Evolutionary conservation across 306 rosid genomes (phyloP), one percentile per base, ranked within the genome.

Genomic region (Vigna reflexopilosa): DNA sequence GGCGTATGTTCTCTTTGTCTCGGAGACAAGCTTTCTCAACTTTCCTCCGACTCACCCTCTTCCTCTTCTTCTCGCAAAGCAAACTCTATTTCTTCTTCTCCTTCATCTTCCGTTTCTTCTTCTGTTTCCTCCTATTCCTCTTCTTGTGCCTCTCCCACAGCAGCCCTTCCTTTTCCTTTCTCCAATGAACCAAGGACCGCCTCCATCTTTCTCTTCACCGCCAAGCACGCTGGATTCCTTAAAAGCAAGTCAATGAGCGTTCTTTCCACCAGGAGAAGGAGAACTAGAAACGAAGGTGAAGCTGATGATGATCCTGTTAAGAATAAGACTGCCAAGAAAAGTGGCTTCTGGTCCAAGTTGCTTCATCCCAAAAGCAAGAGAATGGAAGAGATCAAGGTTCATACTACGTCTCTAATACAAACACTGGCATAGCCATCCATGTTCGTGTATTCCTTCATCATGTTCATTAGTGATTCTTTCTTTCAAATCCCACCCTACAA

Each of bases 1-100:
- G 99, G 99, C 0, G 97, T 95, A 0, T 95, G 98, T 84, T 87
- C 98, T 7, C 67, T 95, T 64, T 95, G 98, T 68, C 81, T 95
- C 72, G 74, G 28, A 8, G 86, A 92, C 17, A 94, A 74, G 42
- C 93, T 94, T 38, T 9, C 78, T n/a, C 86, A 83, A 10, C 50
- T 91, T 14, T 2, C 66, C 0, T 52, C 10, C 5, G 1, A 59
- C 0, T 50, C 51, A 0, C 16, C 84, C 6, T 4, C 82, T 32
- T 30, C 62, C 13, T 82, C 81, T 67, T 80, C 88, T 26, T 45
- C 40, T 0, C 49, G 7, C 16, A 30, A 57, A 24, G 1, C n/a
- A 11, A 57, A 16, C 8, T 24, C 28, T 1, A 50, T 42, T 47
- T 80, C 89, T 10, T 70, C 88, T 19, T 70, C 85, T 28, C 61